A percentile compares a stretch with the other conserved stretches of the same genome.
Conservation (phyloP, 176 grass and related monocot genomes). For the Aegilops umbellulata region DNA sequence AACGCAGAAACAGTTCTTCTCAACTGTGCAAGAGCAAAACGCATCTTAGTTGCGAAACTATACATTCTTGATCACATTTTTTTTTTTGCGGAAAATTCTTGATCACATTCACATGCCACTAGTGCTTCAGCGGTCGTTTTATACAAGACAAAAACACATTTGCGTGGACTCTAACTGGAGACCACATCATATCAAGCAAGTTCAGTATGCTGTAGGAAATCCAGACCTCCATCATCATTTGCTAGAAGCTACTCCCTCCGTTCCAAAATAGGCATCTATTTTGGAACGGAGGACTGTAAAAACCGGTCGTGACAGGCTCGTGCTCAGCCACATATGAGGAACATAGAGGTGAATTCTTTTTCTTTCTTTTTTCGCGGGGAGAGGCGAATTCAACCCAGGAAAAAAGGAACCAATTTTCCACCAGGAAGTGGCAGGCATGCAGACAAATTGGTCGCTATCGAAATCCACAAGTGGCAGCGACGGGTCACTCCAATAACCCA, state of each 20-base stretch:
- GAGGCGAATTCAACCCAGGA: background rate
- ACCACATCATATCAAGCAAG: background rate
- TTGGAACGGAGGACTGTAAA: too few relatives aligned
- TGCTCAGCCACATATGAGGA: background rate
- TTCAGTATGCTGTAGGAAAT: too few relatives aligned
- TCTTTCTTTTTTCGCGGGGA: too few relatives aligned
- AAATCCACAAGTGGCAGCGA: background rate
- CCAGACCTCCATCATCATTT: background rate
- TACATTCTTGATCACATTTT: background rate
- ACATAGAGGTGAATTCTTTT: background rate
- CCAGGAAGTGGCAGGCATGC: slow-evolving; percentile 12
- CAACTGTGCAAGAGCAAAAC: background rate
- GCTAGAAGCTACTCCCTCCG: background rate
- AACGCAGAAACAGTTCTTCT: too few relatives aligned
- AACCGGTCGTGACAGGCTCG: background rate
- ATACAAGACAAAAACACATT: background rate
- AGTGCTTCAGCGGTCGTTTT: background rate
- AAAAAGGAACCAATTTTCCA: background rate
- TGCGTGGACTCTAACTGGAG: background rate
- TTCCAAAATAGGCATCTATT: too few relatives aligned
- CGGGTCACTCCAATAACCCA: background rate
- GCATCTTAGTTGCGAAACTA: background rate
- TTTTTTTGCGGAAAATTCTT: too few relatives aligned
- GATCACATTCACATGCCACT: background rate
- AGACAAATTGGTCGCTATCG: background rate